Evolutionary conservation across 768 basidiomycete genomes (phyloP), one percentile per base, ranked within the genome.

Genomic region (Serendipita sp.): DNA sequence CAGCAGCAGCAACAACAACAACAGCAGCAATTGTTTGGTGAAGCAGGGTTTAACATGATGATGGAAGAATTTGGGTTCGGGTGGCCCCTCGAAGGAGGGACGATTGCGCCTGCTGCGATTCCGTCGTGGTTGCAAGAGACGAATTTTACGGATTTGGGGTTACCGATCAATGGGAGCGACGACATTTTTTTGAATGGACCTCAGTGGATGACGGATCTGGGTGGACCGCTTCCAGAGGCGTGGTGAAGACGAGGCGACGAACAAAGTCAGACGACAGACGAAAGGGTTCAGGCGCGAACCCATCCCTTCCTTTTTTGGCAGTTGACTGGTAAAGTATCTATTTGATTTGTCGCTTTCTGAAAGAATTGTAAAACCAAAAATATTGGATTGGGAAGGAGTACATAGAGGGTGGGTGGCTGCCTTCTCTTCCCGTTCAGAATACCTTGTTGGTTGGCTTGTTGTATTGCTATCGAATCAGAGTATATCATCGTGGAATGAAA

Each of bases 41-140:
- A 53, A 7, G 48, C 18, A 8, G 48, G 48, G 18, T 53, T 53
- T 16, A 18, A 53, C n/a, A 3, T 91, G 73, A 88, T 88, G 30
- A 83, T 89, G 81, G 88, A 92, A 71, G 92, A 92, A 69, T 80
- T 92, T 30, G 90, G 89, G 0, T 84, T 90, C 68, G 79, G 80
- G 32, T 88, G 86, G 83, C 86, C 87, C 58, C 65, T 75, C 64
- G 73, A 73, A 56, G 69, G 69, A 45, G 81, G 81, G 15, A 80
- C 83, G 62, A 84, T 94, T 73, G 89, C 83, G 71, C 87, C 89
- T 8, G 81, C 83, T 46, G 82, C 86, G 53, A 86, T 96, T 64
- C 93, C 93, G 18, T 70, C 84, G 3, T 96, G 93, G 93, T 75
- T 96, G 65, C 92, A 89, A 72, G 93, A 95, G 74, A 86, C 89